Evolutionary conservation across 208 protist genomes (phyloP), one percentile per base, ranked within the genome.

Genomic region (Crithidia brevicula): DNA sequence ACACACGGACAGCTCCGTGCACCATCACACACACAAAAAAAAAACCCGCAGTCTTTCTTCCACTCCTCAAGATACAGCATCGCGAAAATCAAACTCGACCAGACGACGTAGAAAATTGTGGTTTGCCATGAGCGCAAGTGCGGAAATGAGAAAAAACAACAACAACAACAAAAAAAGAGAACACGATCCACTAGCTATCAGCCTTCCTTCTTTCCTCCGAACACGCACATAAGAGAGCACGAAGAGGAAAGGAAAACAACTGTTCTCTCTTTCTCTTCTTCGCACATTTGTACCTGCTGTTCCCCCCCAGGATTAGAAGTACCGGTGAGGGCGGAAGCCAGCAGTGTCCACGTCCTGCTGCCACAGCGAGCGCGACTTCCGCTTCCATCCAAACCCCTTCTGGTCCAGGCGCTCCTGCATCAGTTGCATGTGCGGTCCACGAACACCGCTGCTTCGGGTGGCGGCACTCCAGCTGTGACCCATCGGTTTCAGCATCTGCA

Each of bases 381-480:
- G 75, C 62, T 96, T 96, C 86, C 87, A 96, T 3, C 90, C 90
- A 69, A 96, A 93, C 27, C 90, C 90, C 66, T 92, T 92, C 42
- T 83, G 79, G 69, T 96, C 86, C 16, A 96, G 64, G 18, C 90
- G 82, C 58, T 96, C 87, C 62, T 96, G 90, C 74, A 85, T 77
- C n/a, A 96, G 79, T 49, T 90, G 82, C 80, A 83, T 85, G 58
- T 77, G 60, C 42, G 83, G 87, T 4, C 84, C 81, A 22, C 87
- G 85, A 15, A 77, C 65, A 6, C 90, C 90, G 36, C 72, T 82
- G 75, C 85, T 86, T 11, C 90, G 85, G 31, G 82, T 74, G 4
- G 83, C 72, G 10, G 79, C 68, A 15, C 70, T 79, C 77, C 77
- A 92, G 67, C 53, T 83, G 66, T 84, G 71, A 8, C 74, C 76